Percentiles rank a stretch among this genome's conserved stretches.
phyloP scores from a whole-genome alignment of 73 alveolate genomes.

The Symbiodinium natans region DNA sequence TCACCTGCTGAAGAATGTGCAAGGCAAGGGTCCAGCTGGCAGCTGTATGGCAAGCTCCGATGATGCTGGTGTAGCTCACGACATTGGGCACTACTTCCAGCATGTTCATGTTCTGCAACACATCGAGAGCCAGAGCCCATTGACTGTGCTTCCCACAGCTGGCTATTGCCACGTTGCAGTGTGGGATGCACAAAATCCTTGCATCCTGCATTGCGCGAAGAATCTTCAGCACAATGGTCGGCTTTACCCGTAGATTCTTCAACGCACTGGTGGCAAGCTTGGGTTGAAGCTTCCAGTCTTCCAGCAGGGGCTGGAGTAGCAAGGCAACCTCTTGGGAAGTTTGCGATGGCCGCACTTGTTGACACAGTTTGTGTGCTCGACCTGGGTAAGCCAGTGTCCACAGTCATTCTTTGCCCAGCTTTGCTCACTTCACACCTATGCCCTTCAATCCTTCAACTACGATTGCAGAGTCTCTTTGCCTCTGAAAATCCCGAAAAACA shows the following conservation, averaged over 20 bases:
- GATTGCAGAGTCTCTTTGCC: too few relatives aligned
- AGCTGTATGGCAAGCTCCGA: slow-evolving; percentile 33
- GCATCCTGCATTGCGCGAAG: background rate
- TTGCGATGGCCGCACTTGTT: background rate
- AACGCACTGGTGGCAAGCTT: slow-evolving; percentile 27
- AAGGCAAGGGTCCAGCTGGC: slow-evolving; percentile 10
- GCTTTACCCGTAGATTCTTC: background rate
- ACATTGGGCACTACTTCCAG: slow-evolving; percentile 10
- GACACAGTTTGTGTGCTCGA: background rate
- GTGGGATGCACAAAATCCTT: background rate
- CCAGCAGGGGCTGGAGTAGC: slow-evolving; percentile 29
- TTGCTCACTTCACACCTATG: too few relatives aligned
- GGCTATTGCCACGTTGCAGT: slow-evolving; percentile 49
- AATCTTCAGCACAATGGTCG: background rate
- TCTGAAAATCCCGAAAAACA: too few relatives aligned
- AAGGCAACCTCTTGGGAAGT: background rate
- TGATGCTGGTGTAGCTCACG: slow-evolving; percentile 6
- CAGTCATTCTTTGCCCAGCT: too few relatives aligned
- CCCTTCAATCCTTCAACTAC: too few relatives aligned
- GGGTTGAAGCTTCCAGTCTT: slow-evolving; percentile 25
- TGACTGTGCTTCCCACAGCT: slow-evolving; percentile 1
- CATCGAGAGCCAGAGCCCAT: slow-evolving; percentile 13
- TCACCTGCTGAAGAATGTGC: background rate
- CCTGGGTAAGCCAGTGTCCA: too few relatives aligned
- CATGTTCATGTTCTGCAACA: background rate